These are phyloP conservation scores for Hypoxylon intermedium DNA, from an alignment of 495 filamentous ascomycete genomes.

Conservation along the genomic window DNA sequence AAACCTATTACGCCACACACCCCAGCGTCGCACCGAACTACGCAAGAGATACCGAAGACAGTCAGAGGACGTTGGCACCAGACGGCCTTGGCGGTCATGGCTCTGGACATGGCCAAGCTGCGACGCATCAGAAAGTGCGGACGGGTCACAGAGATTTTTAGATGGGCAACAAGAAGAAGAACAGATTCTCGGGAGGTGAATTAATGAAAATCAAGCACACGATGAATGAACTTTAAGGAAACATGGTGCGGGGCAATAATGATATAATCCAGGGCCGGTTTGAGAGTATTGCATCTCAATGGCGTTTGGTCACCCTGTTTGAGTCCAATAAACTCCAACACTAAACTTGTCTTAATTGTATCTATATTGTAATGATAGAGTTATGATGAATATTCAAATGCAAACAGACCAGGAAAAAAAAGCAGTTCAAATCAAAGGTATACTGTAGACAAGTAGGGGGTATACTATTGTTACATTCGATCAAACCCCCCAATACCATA, in stretches of 20 bases:
- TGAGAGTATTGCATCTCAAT: not conserved
- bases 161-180: not conserved
- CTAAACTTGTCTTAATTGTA: not conserved
- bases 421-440: not conserved
- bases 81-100: not conserved
- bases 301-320: not conserved
- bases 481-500: constrained; percentile 9
- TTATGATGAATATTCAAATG: not conserved
- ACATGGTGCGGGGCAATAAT: not conserved
- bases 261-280: not conserved
- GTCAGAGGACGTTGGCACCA: constrained; percentile 35
- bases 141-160: constrained; percentile 27
- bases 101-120: not conserved
- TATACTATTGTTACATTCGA: constrained; percentile 17
- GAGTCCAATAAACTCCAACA: not conserved
- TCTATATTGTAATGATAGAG: not conserved
- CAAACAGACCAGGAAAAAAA: not conserved
- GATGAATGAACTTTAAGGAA: not conserved
- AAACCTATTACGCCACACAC: constrained; percentile 41
- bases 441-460: constrained; percentile 14
- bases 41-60: constrained; percentile 32
- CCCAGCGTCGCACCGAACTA: constrained; percentile 12
- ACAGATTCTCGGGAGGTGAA: not conserved
- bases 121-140: constrained; percentile 7
- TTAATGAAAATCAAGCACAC: not conserved